Conservation (phyloP, 139 green algal species). For the Tetradesmus lagerheimii region DNA sequence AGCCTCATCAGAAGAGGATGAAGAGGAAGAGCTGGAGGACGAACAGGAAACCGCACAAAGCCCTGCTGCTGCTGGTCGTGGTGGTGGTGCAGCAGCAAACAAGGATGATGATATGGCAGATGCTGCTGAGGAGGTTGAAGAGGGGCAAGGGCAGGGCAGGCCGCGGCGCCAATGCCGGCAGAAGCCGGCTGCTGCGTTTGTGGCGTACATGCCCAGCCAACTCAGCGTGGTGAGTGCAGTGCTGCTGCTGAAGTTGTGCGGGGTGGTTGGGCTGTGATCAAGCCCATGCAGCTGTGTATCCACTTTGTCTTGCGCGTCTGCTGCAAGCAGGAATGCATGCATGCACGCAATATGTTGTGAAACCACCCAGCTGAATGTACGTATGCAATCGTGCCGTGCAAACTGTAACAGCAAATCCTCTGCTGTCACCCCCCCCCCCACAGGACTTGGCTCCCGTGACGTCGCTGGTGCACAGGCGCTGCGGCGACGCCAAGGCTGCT, state of each 20-base stretch:
- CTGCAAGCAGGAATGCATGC: too few relatives aligned
- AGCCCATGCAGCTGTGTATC: too few relatives aligned
- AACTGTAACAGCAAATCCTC: too few relatives aligned
- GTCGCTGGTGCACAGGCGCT: slow-evolving; percentile 61
- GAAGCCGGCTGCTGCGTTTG: slow-evolving; percentile 2
- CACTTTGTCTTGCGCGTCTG: too few relatives aligned
- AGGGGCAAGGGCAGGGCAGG: background rate
- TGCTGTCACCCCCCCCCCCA: too few relatives aligned
- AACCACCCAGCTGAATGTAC: too few relatives aligned
- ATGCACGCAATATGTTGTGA: too few relatives aligned
- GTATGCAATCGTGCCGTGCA: too few relatives aligned
- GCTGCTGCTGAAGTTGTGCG: background rate
- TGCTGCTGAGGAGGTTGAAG: background rate
- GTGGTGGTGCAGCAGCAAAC: background rate
- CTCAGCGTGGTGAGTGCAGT: slow-evolving; percentile 8
- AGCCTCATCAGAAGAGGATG: slow-evolving; percentile 17
- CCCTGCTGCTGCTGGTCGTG: background rate
- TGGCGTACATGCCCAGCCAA: slow-evolving; percentile 34
- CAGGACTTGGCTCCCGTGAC: slow-evolving; percentile 67
- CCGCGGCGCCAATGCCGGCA: background rate
- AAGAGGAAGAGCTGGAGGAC: background rate
- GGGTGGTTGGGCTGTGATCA: too few relatives aligned
- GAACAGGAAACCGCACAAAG: background rate
- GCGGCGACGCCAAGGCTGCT: slow-evolving; percentile 75
- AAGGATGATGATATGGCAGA: slow-evolving; percentile 28